Evolutionary conservation across 306 rosid species (phyloP).

Genomic region (Vigna mungo): DNA sequence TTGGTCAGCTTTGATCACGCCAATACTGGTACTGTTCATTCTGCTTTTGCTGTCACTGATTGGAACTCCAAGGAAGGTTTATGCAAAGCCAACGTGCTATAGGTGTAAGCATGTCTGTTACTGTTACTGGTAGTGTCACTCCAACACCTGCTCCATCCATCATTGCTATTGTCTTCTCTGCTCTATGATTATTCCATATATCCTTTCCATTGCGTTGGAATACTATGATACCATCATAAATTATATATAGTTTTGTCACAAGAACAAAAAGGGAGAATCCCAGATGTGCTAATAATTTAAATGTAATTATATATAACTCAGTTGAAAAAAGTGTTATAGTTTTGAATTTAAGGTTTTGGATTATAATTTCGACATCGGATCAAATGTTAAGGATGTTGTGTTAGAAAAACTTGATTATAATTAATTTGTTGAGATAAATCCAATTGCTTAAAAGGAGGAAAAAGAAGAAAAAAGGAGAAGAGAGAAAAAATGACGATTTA

Average conservation of each 20-base stretch:
- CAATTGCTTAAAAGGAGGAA: neutral
- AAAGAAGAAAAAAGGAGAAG: neutral
- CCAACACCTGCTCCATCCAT: constrained; percentile 17
- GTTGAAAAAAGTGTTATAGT: too few relatives aligned
- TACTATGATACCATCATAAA: neutral
- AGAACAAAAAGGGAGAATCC: neutral
- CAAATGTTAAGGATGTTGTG: neutral
- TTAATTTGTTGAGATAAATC: neutral
- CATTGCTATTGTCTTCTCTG: neutral
- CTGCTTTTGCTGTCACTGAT: constrained; percentile 54
- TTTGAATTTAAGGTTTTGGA: too few relatives aligned
- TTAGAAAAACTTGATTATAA: neutral
- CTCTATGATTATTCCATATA: neutral
- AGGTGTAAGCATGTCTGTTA: constrained; percentile 47
- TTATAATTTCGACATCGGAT: neutral
- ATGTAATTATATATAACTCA: too few relatives aligned
- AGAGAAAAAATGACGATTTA: neutral
- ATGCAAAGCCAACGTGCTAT: constrained; percentile 32
- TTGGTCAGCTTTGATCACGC: constrained; percentile 45
- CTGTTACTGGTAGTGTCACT: constrained; percentile 48
- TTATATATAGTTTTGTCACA: neutral
- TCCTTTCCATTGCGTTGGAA: neutral
- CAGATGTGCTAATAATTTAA: neutral
- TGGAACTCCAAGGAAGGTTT: constrained; percentile 12
- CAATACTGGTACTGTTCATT: constrained; percentile 51